These are phyloP conservation scores for Leishmania lainsoni DNA, from an alignment of 208 protist genomes.

Conservation along the genomic window DNA sequence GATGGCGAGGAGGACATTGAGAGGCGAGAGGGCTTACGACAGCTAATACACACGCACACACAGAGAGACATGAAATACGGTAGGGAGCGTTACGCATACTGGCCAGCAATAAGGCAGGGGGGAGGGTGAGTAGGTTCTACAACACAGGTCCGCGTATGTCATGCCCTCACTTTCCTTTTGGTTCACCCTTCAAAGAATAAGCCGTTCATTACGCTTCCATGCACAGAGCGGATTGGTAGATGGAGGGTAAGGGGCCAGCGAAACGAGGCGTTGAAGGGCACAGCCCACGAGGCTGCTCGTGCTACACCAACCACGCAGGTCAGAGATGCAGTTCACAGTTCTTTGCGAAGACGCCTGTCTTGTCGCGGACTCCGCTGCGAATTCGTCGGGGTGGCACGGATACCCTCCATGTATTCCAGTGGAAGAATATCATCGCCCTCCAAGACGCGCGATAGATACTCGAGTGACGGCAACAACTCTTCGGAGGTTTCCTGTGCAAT, in stretches of 20 bases:
- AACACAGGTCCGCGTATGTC: not conserved
- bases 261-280: not conserved
- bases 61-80: not conserved
- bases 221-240: not conserved
- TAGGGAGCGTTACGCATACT: no score
- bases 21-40: not conserved
- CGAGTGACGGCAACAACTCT: slow-evolving; percentile 40
- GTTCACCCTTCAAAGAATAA: not conserved
- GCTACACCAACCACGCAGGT: not conserved
- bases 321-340: slow-evolving; percentile 22
- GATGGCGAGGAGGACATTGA: not conserved
- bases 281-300: not conserved
- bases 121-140: not conserved
- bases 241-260: no score
- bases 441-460: slow-evolving; percentile 52
- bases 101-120: not conserved
- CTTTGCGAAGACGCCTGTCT: slow-evolving; percentile 42
- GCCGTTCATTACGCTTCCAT: not conserved
- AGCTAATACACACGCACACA: not conserved
- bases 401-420: slow-evolving; percentile 42
- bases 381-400: slow-evolving; percentile 37
- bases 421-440: slow-evolving; percentile 51
- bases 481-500: slow-evolving; percentile 46
- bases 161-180: not conserved
- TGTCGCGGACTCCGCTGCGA: slow-evolving; percentile 49